A percentile compares a stretch with the other conserved stretches of the same genome.
phyloP scores from a whole-genome alignment of 176 grass and related monocot species.

The Eleusine indica region DNA sequence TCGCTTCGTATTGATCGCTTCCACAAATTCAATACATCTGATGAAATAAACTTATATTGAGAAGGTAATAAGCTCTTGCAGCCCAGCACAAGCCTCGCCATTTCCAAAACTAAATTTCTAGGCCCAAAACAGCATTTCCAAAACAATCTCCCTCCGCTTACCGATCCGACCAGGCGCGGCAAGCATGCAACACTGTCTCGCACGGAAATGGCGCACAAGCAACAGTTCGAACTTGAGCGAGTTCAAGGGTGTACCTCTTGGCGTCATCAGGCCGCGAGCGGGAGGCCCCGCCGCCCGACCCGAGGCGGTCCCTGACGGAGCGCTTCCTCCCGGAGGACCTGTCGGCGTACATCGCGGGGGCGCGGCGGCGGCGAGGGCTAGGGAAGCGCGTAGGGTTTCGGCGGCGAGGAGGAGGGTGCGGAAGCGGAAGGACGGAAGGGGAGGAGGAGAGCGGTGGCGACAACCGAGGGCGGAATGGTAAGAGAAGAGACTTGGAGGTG shows the following conservation, averaged over 20 bases:
- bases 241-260: conserved; percentile 50
- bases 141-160: not conserved
- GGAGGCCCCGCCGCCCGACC: conserved; percentile 16
- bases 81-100: not conserved
- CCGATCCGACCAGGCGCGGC: not conserved
- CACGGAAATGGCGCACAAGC: conserved; percentile 15
- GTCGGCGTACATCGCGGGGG: conserved; percentile 59
- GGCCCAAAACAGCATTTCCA: not conserved
- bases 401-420: conserved; percentile 13
- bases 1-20: not conserved
- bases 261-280: conserved; percentile 32
- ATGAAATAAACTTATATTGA: not conserved
- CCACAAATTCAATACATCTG: not conserved
- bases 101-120: not conserved
- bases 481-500: not conserved
- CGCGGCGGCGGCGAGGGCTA: not conserved
- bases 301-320: conserved; percentile 67
- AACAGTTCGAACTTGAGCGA: not conserved
- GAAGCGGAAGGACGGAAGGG: not conserved
- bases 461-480: conserved; percentile 4
- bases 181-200: not conserved
- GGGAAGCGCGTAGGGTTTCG: conserved; percentile 52
- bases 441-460: not conserved
- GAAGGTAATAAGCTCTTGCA: not conserved
- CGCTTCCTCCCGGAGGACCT: conserved; percentile 50